Percentiles rank a stretch among this genome's conserved stretches.
Evolutionary conservation across 148 eudicot species (phyloP).

Genomic region (Chenopodium quinoa): DNA sequence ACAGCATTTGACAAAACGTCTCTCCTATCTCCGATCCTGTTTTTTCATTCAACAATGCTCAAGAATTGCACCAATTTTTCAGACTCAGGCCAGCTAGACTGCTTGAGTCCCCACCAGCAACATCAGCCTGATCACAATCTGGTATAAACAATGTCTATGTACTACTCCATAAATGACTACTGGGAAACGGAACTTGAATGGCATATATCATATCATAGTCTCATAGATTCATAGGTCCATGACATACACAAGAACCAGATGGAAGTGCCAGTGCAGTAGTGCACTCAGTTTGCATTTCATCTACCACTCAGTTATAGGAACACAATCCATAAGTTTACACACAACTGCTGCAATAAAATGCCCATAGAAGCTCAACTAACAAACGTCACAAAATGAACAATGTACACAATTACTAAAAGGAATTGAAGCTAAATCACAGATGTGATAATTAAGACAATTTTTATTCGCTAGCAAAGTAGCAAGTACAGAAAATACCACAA

Average conservation of each 20-base stretch:
- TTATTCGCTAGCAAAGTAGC: conserved; percentile 3
- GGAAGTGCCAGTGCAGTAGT: neutral
- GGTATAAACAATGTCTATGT: neutral
- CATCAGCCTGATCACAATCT: neutral
- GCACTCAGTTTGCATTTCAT: neutral
- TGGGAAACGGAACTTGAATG: neutral
- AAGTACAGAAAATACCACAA: conserved; percentile 8
- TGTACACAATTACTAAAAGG: neutral
- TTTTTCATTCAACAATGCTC: neutral
- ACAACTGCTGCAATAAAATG: neutral
- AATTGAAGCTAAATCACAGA: neutral
- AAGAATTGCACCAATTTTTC: neutral
- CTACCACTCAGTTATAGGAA: neutral
- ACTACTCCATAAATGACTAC: neutral
- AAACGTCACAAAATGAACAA: neutral
- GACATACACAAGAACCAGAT: neutral
- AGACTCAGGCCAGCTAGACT: neutral
- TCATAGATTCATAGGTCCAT: neutral
- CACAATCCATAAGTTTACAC: neutral
- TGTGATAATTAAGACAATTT: neutral
- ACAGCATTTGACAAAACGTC: neutral
- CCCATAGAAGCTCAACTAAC: neutral
- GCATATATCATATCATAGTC: neutral
- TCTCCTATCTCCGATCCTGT: neutral
- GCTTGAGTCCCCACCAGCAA: no score